Percentiles rank a stretch among this genome's conserved stretches.
Evolutionary conservation across 1,284 basidiomycete species (phyloP).

Genomic region (Cryptococcus jaspeensis): DNA sequence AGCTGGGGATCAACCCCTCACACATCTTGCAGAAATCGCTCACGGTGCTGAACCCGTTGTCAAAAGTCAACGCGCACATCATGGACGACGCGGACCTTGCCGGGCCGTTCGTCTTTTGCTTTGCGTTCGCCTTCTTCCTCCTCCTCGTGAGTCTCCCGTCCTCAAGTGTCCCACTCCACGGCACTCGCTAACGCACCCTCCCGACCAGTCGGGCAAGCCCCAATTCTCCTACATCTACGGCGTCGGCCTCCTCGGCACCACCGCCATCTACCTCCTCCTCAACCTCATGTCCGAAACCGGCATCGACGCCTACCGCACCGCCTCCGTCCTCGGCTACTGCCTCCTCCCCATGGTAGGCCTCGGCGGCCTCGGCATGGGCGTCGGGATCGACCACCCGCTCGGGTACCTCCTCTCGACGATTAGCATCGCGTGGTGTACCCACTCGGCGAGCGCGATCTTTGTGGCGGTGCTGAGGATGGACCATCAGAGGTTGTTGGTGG

Average conservation of each 20-base stretch:
- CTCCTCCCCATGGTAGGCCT: constrained; percentile 96
- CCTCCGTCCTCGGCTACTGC: constrained; percentile 95
- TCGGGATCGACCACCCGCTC: constrained; percentile 77
- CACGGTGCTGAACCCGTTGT: constrained; percentile 91
- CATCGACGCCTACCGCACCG: constrained; percentile 94
- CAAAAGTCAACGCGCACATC: constrained; percentile 83
- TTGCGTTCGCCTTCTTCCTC: constrained; percentile 85
- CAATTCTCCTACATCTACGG: constrained; percentile 99
- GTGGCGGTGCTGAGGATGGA: constrained; percentile 90
- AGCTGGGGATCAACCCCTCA: constrained; percentile 95
- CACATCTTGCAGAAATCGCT: constrained; percentile 93
- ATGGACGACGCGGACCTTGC: constrained; percentile 99
- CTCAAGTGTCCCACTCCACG: neutral
- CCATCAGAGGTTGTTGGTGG: constrained; percentile 85
- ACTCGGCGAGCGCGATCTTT: constrained; percentile 89
- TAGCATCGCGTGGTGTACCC: constrained; percentile 91
- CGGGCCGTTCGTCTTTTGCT: constrained; percentile 91
- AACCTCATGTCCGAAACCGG: constrained; percentile 96
- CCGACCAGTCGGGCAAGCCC: constrained; percentile 86
- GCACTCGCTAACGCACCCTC: neutral
- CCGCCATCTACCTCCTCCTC: constrained; percentile 91
- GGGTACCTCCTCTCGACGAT: constrained; percentile 78
- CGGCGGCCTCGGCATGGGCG: constrained; percentile 80
- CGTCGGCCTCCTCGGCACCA: constrained; percentile 87
- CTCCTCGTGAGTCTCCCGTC: constrained; percentile 65